Evolutionary conservation across 495 filamentous ascomycete genomes (phyloP).

Genomic region (Penicillium coffeae): DNA sequence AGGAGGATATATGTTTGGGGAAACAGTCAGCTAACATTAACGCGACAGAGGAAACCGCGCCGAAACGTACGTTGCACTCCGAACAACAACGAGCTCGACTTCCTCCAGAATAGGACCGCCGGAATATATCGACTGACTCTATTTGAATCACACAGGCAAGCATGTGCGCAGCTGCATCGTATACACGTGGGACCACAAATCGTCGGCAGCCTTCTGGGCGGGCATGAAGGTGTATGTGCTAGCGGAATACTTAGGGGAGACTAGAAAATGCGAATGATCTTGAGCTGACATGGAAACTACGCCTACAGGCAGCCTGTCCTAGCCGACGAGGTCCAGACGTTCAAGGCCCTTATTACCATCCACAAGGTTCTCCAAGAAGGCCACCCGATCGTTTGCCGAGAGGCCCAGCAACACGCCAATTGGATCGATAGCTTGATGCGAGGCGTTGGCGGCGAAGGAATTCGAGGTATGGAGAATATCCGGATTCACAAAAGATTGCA

Average conservation of each 20-base stretch:
- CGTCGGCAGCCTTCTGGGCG: conserved; percentile 91
- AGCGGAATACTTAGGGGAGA: neutral
- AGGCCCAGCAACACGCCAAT: conserved; percentile 80
- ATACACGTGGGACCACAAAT: conserved; percentile 99
- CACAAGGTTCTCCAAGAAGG: conserved; percentile 98
- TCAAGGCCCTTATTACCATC: conserved; percentile 86
- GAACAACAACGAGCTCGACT: neutral
- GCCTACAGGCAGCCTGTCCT: conserved; percentile 77
- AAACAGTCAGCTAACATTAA: conserved; percentile 24
- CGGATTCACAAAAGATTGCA: neutral
- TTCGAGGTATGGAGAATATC: conserved; percentile 56
- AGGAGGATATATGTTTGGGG: conserved; percentile 2
- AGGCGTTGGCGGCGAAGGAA: conserved; percentile 78
- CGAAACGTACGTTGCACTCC: conserved; percentile 64
- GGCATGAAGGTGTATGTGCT: conserved; percentile 91
- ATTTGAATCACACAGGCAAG: conserved; percentile 55
- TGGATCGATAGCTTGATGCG: conserved; percentile 93
- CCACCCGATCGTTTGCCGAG: conserved; percentile 78
- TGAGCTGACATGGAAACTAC: neutral
- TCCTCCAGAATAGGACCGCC: neutral
- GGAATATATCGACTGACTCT: conserved; percentile 12
- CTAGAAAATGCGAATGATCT: conserved; percentile 1
- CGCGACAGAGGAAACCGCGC: conserved; percentile 78
- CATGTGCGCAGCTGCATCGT: conserved; percentile 98
- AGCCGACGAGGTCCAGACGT: conserved; percentile 92